Evolutionary conservation across 2,329 filamentous ascomycete species (phyloP), one percentile per base, ranked within the genome.

Genomic region (Trichoderma sp.): DNA sequence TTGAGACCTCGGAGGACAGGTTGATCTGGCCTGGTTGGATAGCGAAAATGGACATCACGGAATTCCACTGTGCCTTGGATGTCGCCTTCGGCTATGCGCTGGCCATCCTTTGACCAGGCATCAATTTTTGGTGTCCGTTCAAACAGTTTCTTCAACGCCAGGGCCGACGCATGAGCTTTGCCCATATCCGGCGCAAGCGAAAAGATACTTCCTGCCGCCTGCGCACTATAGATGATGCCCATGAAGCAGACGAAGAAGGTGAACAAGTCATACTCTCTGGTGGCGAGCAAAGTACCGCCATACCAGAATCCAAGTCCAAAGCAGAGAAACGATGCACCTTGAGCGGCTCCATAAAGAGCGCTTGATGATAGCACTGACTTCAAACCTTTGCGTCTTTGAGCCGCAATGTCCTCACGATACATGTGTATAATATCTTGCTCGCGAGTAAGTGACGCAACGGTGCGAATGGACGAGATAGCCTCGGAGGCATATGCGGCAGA

Each of bases 251-350:
- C 88, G 85, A 98, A 98, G 88, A 98, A 98, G 79, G 95, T 93
- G 83, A 96, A 96, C 80, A 95, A 88, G 78, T 85, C 83, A 83
- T 97, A 96, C 82, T 97, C 93, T 65, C 85, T 81, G 75, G 89
- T 89, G 27, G 89, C 92, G 71, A 98, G 93, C 38, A 97, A 86
- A 0, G 89, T 93, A 33, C 94, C 94, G 76, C 95, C 95, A 80
- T 97, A 98, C 94, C 94, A 98, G 87, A 98, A 98, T 2, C 93
- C 95, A 4, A 98, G 90, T 0, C 95, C 95, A 76, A 97, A 92
- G 78, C 93, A 94, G 64, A 95, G 87, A 85, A 97, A 97, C 76
- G 94, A 91, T 75, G 97, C 86, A 0, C 93, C 95, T 85, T 98
- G 95, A 1, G 95, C 94, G 2, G 92, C 89, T 0, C 95, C 95